phyloP scores from a whole-genome alignment of 1,284 basidiomycete species.

The Butyriboletus appendiculatus region DNA sequence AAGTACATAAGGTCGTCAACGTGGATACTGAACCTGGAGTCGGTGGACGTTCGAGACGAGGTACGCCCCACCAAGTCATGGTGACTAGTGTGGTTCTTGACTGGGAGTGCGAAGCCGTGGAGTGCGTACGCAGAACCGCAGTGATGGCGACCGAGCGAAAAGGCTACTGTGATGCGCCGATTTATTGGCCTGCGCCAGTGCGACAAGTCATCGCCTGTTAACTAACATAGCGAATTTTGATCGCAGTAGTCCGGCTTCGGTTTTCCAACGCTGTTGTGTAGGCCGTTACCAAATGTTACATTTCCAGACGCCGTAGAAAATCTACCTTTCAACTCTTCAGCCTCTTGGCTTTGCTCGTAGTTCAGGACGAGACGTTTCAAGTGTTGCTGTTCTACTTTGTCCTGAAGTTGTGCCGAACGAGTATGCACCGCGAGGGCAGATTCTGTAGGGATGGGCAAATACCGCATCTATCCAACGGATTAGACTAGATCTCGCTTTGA shows the following conservation, averaged over 20 bases:
- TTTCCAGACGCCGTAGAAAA: background rate
- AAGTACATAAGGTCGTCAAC: constrained; percentile 32
- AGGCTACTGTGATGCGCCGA: constrained; percentile 22
- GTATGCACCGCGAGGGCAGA: constrained; percentile 90
- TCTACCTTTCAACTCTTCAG: constrained; percentile 73
- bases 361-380: constrained; percentile 90
- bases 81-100: constrained; percentile 20
- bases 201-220: constrained; percentile 33
- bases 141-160: constrained; percentile 27
- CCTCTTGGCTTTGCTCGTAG: constrained; percentile 85
- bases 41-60: constrained; percentile 8
- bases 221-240: constrained; percentile 74
- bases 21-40: constrained; percentile 21
- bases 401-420: constrained; percentile 85
- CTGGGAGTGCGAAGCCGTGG: constrained; percentile 22
- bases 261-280: constrained; percentile 58
- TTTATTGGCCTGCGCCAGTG: constrained; percentile 16
- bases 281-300: constrained; percentile 6
- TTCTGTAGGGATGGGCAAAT: constrained; percentile 84
- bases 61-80: constrained; percentile 13
- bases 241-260: constrained; percentile 60
- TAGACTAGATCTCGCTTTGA: constrained; percentile 6
- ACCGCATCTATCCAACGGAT: constrained; percentile 58
- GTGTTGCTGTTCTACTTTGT: constrained; percentile 94
- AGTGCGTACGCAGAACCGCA: constrained; percentile 25